Percentiles rank a stretch among this genome's conserved stretches.
Evolutionary conservation across 768 basidiomycete genomes (phyloP).

Genomic region (Termitomyces sp.): DNA sequence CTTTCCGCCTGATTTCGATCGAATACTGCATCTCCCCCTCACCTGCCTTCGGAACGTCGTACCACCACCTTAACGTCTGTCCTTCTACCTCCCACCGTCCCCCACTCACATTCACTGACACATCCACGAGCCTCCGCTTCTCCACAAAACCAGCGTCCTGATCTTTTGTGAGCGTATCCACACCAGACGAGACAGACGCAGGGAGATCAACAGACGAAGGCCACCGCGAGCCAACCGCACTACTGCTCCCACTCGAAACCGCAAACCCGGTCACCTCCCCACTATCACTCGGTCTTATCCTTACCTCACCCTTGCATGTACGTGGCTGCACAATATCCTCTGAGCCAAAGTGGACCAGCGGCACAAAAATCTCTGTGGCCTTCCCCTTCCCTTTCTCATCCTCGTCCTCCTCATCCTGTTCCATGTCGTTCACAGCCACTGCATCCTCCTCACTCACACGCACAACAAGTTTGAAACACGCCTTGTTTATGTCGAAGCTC

Average conservation of each 20-base stretch:
- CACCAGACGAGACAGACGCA: background rate
- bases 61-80: conserved; percentile 52
- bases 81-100: conserved; percentile 42
- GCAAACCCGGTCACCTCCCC: conserved; percentile 13
- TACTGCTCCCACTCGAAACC: conserved; percentile 9
- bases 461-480: conserved; percentile 66
- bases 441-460: conserved; percentile 57
- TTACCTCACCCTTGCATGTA: background rate
- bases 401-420: conserved; percentile 16
- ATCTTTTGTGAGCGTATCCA: background rate
- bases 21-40: conserved; percentile 29
- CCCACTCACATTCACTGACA: conserved; percentile 39
- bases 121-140: conserved; percentile 29
- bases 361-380: conserved; percentile 89
- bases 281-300: conserved; percentile 4
- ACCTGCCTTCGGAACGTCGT: conserved; percentile 34
- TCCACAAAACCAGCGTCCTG: background rate
- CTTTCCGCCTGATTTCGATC: conserved; percentile 28
- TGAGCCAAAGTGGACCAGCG: conserved; percentile 83
- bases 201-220: conserved; percentile 12
- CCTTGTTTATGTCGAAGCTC: conserved; percentile 70
- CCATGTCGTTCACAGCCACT: conserved; percentile 21
- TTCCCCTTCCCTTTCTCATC: conserved; percentile 25
- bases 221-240: conserved; percentile 13
- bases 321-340: conserved; percentile 9